Conservation (phyloP, 129 eudicot genomes). For the Lactuca sativa region DNA sequence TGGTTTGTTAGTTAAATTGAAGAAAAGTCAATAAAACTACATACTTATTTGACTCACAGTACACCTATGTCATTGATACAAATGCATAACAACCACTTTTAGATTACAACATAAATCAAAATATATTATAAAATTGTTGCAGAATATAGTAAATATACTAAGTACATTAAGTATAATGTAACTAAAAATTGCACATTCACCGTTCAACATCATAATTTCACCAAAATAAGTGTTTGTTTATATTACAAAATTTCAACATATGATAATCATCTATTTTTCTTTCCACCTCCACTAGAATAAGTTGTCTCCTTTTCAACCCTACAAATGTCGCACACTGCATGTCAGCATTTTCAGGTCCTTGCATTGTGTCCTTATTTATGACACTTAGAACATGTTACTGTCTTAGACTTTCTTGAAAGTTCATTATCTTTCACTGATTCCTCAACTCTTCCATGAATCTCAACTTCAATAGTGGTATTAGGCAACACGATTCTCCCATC, state of each 20-base stretch:
- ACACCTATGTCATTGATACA: too few species aligned
- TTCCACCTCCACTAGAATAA: background rate
- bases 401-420: background rate
- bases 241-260: background rate
- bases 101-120: too few species aligned
- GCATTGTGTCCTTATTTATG: background rate
- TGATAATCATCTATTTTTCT: background rate
- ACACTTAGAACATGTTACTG: background rate
- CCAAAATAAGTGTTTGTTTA: background rate
- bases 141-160: too few species aligned
- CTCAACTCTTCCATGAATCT: too few species aligned
- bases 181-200: too few species aligned
- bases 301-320: background rate
- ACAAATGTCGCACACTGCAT: background rate
- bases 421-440: background rate
- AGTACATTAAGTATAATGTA: too few species aligned
- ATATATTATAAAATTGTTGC: too few species aligned
- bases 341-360: background rate
- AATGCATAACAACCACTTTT: too few species aligned
- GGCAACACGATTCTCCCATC: background rate
- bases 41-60: too few species aligned
- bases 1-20: too few species aligned
- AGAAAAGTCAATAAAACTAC: too few species aligned
- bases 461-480: background rate
- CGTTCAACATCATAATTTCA: background rate